Evolutionary conservation across 805 yeast genomes (phyloP), one percentile per base, ranked within the genome.

Genomic region (Wickerhamiella siamensis): DNA sequence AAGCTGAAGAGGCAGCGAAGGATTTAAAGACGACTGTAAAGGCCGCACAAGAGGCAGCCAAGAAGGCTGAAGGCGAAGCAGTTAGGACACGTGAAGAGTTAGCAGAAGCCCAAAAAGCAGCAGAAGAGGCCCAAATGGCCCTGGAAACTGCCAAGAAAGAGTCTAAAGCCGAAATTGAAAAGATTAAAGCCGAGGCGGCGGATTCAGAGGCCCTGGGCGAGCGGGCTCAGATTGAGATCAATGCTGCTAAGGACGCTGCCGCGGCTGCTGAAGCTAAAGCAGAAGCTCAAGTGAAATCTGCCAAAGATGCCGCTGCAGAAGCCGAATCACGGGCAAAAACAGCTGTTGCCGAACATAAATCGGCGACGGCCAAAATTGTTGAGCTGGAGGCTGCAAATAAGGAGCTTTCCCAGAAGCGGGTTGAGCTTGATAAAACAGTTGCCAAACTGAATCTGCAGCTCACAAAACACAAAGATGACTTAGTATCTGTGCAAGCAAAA

Each of bases 161-260:
- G 32, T 19, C 16, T n/a, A 18, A 42, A 34, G 26, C 39, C 21
- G 27, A 31, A 5, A 33, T 12, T 16, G 31, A 38, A 31, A 38
- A 35, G 15, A 36, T 32, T 26, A 31, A 9, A 4, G 35, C 15
- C 36, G 17, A 31, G 15, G 16, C n/a, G 5, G 42, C 33, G 18
- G 10, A 24, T 21, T 15, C 15, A 32, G 43, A 38, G 21, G 21
- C 14, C 14, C 40, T 35, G 32, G 27, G 36, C 31, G n/a, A 32
- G 24, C 35, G 41, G 29, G 22, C 40, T 12, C 44, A 43, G 27
- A 5, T 29, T 46, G 16, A 29, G 17, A n/a, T 18, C 41, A 70
- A 70, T 47, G 75, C 72, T 43, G 68, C 86, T 21, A 95, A 95
- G 1, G 73, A 81, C 52, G 93, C 83, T 39, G 64, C 86, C 5